These are phyloP conservation scores for Prunus salicina DNA, from an alignment of 306 rosid genomes.

Conservation along the genomic window DNA sequence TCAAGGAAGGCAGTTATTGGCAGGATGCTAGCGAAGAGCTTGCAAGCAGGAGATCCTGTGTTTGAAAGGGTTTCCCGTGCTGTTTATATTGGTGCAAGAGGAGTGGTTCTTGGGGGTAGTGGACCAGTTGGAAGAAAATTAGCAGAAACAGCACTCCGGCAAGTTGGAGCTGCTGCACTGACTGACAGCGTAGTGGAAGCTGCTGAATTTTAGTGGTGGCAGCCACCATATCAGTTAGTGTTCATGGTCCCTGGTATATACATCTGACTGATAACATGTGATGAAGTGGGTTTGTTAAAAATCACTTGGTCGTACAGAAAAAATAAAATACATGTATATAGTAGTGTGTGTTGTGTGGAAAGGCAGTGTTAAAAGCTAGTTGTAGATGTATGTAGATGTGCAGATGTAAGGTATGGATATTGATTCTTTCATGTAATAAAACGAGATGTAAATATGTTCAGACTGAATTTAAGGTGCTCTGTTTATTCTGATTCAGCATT, in stretches of 20 bases:
- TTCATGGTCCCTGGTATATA: constrained; percentile 84
- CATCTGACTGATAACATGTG: constrained; percentile 39
- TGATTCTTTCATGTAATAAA: constrained; percentile 10
- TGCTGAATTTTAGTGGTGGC: constrained; percentile 71
- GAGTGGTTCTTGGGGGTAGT: constrained; percentile 71
- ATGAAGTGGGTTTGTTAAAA: background rate
- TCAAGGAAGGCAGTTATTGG: constrained; percentile 56
- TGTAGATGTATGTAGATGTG: constrained; percentile 13
- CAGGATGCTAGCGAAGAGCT: constrained; percentile 74
- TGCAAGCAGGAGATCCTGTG: constrained; percentile 85
- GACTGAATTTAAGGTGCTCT: background rate
- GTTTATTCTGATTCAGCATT: background rate
- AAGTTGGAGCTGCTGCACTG: constrained; percentile 64
- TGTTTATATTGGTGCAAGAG: constrained; percentile 63
- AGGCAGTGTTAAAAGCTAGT: constrained; percentile 1
- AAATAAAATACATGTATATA: constrained; percentile 6
- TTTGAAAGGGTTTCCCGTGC: constrained; percentile 74
- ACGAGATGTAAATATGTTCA: background rate
- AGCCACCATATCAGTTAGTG: constrained; percentile 65
- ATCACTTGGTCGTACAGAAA: background rate
- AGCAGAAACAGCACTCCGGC: constrained; percentile 67
- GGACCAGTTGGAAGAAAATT: constrained; percentile 62
- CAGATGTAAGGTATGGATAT: background rate
- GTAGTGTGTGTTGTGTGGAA: background rate
- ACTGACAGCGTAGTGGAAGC: constrained; percentile 59